Evolutionary conservation across 2,329 filamentous ascomycete genomes (phyloP).

Genomic region (Hypoxylon sp.): DNA sequence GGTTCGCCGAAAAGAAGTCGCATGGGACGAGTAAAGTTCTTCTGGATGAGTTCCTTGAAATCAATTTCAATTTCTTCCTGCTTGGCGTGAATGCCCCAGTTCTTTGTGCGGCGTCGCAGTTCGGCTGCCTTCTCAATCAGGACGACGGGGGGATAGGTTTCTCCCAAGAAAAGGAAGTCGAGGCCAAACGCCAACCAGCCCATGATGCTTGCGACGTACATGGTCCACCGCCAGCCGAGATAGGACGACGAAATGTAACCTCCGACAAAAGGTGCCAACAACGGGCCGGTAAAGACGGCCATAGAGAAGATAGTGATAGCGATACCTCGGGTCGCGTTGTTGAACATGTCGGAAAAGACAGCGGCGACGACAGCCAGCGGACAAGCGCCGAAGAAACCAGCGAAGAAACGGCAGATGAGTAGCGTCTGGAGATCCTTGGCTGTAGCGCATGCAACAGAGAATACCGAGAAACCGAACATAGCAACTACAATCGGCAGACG

Average conservation of each 20-base stretch:
- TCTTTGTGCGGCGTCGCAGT: constrained; percentile 71
- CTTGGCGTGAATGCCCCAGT: constrained; percentile 78
- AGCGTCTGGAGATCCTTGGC: constrained; percentile 77
- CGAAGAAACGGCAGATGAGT: constrained; percentile 78
- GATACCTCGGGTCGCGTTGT: constrained; percentile 70
- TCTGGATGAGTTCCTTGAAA: constrained; percentile 70
- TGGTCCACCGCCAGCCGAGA: constrained; percentile 80
- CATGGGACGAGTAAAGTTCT: constrained; percentile 75
- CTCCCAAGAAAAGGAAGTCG: constrained; percentile 72
- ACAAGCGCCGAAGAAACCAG: constrained; percentile 77
- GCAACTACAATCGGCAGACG: constrained; percentile 69
- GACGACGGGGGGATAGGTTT: constrained; percentile 77
- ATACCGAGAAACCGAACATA: constrained; percentile 77
- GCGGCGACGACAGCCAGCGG: constrained; percentile 76
- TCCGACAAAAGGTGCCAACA: constrained; percentile 76
- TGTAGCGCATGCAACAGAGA: constrained; percentile 73
- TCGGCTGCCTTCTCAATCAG: constrained; percentile 70
- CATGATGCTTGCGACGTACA: constrained; percentile 73
- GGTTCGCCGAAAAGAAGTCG: constrained; percentile 75
- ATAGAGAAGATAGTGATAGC: constrained; percentile 70
- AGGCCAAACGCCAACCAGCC: constrained; percentile 69
- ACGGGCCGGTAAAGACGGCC: constrained; percentile 74
- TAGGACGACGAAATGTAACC: constrained; percentile 73
- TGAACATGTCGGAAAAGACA: constrained; percentile 79
- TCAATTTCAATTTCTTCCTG: constrained; percentile 78